Evolutionary conservation across 2,329 filamentous ascomycete genomes (phyloP).

Genomic region (Hypocreales sp.): DNA sequence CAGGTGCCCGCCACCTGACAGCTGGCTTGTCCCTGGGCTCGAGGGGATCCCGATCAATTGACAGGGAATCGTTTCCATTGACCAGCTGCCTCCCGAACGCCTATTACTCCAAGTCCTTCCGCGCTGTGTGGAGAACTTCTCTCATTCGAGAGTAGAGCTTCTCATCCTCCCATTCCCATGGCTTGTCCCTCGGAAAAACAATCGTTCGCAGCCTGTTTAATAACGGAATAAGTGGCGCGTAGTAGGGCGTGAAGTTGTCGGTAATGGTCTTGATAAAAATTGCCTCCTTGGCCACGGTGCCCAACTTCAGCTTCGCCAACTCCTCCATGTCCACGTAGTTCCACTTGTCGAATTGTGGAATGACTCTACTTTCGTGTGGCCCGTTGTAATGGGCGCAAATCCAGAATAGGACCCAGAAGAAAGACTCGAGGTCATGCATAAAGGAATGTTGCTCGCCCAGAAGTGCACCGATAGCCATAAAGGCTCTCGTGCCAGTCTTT

Average conservation of each 20-base stretch:
- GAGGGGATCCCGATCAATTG: too few relatives aligned
- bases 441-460: slow-evolving; percentile 23
- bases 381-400: slow-evolving; percentile 19
- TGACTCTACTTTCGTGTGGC: neutral
- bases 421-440: slow-evolving; percentile 29
- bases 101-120: too few relatives aligned
- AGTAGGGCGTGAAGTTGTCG: neutral
- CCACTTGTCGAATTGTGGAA: neutral
- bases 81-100: too few relatives aligned
- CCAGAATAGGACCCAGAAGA: slow-evolving; percentile 30
- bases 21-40: too few relatives aligned
- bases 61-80: too few relatives aligned
- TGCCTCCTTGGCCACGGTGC: neutral
- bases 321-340: neutral
- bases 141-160: too few relatives aligned
- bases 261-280: neutral
- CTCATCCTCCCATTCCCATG: too few relatives aligned
- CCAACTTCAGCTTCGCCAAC: neutral
- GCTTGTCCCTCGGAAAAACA: neutral
- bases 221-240: neutral
- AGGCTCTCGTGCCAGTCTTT: slow-evolving; percentile 23
- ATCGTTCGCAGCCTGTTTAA: neutral
- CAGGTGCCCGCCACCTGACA: too few relatives aligned
- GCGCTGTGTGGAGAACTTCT: too few relatives aligned
- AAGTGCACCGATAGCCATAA: slow-evolving; percentile 28